Conservation (phyloP, 225 moss, liverwort and hornwort species). For the Bryum argenteum region DNA sequence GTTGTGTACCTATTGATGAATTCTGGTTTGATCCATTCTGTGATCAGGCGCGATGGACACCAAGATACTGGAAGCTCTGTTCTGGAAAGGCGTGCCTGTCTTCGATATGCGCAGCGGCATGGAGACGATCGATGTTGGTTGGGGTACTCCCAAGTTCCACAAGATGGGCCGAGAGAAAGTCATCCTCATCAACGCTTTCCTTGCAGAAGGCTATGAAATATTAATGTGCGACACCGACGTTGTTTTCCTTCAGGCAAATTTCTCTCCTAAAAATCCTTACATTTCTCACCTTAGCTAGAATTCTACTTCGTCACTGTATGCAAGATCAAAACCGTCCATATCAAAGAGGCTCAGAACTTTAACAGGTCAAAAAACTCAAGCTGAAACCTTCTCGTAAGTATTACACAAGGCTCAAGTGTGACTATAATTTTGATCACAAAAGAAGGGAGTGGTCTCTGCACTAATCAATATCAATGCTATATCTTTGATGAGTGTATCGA, state of each 20-base stretch:
- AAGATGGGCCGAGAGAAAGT: constrained; percentile 99
- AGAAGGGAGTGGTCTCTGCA: no score
- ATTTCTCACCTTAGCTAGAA: neutral
- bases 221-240: constrained; percentile 97
- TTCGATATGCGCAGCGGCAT: constrained; percentile 94
- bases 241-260: constrained; percentile 76
- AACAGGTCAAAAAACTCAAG: neutral
- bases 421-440: no score
- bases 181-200: constrained; percentile 82
- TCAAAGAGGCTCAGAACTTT: neutral
- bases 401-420: no score
- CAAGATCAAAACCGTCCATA: constrained; percentile 1
- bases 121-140: constrained; percentile 90
- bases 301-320: constrained; percentile 7
- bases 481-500: no score
- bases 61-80: constrained; percentile 78
- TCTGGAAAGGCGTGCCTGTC: constrained; percentile 87
- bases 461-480: neutral
- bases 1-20: no score
- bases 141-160: constrained; percentile 92
- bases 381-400: no score
- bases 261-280: neutral
- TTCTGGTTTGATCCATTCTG: constrained; percentile 11
- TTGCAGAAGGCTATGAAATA: constrained; percentile 73
- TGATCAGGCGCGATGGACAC: constrained; percentile 86